Conservation (phyloP, 2,329 filamentous ascomycete species). For the Alternaria consortialis region DNA sequence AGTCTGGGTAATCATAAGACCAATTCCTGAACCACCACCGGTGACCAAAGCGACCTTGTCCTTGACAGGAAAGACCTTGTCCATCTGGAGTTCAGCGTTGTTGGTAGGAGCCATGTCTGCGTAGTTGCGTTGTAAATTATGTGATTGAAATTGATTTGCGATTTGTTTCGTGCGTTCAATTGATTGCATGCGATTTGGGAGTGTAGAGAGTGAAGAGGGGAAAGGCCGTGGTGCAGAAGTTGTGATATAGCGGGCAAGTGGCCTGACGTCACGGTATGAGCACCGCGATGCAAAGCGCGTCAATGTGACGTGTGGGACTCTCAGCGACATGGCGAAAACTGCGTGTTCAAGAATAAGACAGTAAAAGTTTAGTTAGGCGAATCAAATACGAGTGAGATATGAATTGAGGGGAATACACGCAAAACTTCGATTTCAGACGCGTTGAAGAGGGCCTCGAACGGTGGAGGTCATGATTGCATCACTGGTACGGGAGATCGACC, state of each 20-base stretch:
- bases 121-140: constrained; percentile 23
- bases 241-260: constrained; percentile 29
- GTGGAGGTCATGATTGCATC: constrained; percentile 18
- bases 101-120: constrained; percentile 47
- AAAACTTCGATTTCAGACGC: background rate
- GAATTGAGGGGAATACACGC: background rate
- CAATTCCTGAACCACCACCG: constrained; percentile 59
- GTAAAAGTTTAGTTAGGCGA: background rate
- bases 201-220: constrained; percentile 7
- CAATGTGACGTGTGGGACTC: constrained; percentile 29
- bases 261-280: constrained; percentile 38
- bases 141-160: constrained; percentile 20
- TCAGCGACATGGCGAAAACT: constrained; percentile 14
- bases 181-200: constrained; percentile 17
- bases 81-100: constrained; percentile 41
- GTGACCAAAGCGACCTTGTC: constrained; percentile 54
- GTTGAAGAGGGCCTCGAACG: background rate
- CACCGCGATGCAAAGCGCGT: constrained; percentile 26
- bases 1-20: constrained; percentile 58
- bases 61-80: constrained; percentile 50
- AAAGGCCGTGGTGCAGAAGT: constrained; percentile 10
- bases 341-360: background rate
- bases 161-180: constrained; percentile 22
- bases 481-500: constrained; percentile 10
- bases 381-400: background rate